Evolutionary conservation across 441 rosid species (phyloP).

Genomic region (Bocquillonia castaneifolia): DNA sequence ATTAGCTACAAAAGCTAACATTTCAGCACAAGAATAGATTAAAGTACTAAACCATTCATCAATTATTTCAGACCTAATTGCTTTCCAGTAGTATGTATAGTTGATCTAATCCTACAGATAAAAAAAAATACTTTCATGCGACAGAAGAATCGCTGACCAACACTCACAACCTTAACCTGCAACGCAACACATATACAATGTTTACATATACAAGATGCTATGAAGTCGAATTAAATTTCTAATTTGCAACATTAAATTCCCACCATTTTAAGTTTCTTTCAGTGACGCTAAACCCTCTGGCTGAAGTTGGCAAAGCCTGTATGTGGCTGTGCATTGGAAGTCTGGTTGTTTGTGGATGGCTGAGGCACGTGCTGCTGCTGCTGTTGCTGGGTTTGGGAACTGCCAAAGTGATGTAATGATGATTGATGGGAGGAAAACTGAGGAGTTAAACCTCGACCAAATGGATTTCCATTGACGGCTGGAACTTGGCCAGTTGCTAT

Average conservation of each 20-base stretch:
- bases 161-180: conserved; percentile 28
- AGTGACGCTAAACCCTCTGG: conserved; percentile 43
- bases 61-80: conserved; percentile 12
- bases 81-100: conserved; percentile 10
- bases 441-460: conserved; percentile 34
- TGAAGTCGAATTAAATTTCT: conserved; percentile 14
- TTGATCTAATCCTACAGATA: conserved; percentile 9
- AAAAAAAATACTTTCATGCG: background rate
- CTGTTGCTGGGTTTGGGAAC: conserved; percentile 36
- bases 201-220: conserved; percentile 35
- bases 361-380: conserved; percentile 37
- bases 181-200: conserved; percentile 33
- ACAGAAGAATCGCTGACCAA: conserved; percentile 15
- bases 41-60: background rate
- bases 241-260: conserved; percentile 13
- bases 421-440: conserved; percentile 50
- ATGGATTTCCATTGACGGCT: conserved; percentile 52
- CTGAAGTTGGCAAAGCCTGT: conserved; percentile 54
- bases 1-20: background rate
- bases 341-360: conserved; percentile 37
- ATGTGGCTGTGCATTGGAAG: conserved; percentile 39
- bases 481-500: conserved; percentile 63
- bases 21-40: conserved; percentile 10
- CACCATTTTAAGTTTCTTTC: conserved; percentile 5
- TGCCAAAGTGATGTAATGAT: conserved; percentile 43